Base-by-base conservation (phyloP, 106 monocot genomes). In the Acorus gramineus region DNA sequence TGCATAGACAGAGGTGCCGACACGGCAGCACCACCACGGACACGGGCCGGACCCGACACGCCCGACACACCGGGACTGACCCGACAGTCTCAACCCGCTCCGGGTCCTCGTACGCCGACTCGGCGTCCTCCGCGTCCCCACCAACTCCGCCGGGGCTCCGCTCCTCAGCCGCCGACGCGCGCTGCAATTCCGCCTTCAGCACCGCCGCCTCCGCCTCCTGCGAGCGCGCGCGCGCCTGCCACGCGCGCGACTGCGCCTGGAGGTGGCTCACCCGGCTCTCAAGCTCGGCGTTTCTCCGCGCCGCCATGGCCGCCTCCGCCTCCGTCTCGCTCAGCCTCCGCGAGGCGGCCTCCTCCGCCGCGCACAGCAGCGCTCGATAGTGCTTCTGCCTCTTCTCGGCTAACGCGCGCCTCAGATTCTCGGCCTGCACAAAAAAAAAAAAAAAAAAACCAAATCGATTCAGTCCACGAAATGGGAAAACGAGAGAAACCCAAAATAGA, bases 191-290 rank as follows among this genome's bases (percentile, higher is more conserved):
- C 14, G 79, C 76, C 63, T 84, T 85, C 49, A 92, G 81, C 7
- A 72, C 58, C 2, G 77, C 72, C 8, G 81, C 92, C 10, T 76
- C 56, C 28, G 79, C 78, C 57, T 98, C 83, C 13, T 92, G 77
- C 3, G 83, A 71, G 53, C 81, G 57, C 8, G 98, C 98, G 66
- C 80, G 88, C 12, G 83, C 70, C 66, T 98, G 92, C 91, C 92
- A 86, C 45, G 88, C 73, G 66, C 70, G 66, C 58, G 73, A 59
- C 71, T 98, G 88, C 6, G 81, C 58, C 7, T 71, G 51, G 6
- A 98, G 77, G 12, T 72, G 70, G 6, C 69, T 65, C 28, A 92
- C 66, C 4, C 81, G 78, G 55, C 74, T 67, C 72, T 92, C 92
- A 55, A 98, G 77, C 70, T 98, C 88, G 62, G 84, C 76, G 56